Percentiles rank a stretch among this genome's conserved stretches.
Conservation (phyloP, 1,139 yeast species). For the Pichia cactophila region DNA sequence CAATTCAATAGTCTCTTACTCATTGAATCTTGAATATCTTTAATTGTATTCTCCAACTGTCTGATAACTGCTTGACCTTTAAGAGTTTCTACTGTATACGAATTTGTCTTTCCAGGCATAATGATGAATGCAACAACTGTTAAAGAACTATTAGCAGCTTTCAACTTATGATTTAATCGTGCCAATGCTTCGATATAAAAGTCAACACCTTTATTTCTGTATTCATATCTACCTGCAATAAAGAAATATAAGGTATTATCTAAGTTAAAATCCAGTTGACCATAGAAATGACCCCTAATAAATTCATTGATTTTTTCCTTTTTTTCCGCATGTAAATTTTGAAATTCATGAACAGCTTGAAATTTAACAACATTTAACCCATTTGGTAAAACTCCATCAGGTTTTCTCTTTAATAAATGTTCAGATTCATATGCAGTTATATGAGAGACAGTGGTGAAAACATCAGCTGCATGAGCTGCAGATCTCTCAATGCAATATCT, state of each 20-base stretch:
- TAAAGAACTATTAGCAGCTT: constrained; percentile 73
- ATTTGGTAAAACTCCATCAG: constrained; percentile 96
- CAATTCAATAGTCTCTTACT: constrained; percentile 87
- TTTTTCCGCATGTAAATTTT: constrained; percentile 85
- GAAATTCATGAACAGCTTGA: constrained; percentile 97
- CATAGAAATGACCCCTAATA: constrained; percentile 94
- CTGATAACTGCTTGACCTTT: constrained; percentile 95
- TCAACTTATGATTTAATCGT: constrained; percentile 79
- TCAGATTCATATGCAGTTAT: constrained; percentile 94
- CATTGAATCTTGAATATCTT: constrained; percentile 80
- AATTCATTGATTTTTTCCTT: constrained; percentile 92
- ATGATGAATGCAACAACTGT: constrained; percentile 97
- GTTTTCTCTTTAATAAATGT: constrained; percentile 86
- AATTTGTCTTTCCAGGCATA: constrained; percentile 94
- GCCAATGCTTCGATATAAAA: constrained; percentile 91
- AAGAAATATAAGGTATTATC: constrained; percentile 91
- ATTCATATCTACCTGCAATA: constrained; percentile 96
- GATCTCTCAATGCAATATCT: constrained; percentile 95
- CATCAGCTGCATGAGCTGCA: constrained; percentile 94
- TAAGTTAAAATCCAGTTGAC: constrained; percentile 89
- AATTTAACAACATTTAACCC: constrained; percentile 94
- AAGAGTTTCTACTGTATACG: constrained; percentile 92
- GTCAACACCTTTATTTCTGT: constrained; percentile 94
- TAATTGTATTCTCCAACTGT: constrained; percentile 82
- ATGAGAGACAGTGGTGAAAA: constrained; percentile 94